Base-by-base conservation (phyloP, 2,329 filamentous ascomycete genomes). In the Talaromyces sp. region DNA sequence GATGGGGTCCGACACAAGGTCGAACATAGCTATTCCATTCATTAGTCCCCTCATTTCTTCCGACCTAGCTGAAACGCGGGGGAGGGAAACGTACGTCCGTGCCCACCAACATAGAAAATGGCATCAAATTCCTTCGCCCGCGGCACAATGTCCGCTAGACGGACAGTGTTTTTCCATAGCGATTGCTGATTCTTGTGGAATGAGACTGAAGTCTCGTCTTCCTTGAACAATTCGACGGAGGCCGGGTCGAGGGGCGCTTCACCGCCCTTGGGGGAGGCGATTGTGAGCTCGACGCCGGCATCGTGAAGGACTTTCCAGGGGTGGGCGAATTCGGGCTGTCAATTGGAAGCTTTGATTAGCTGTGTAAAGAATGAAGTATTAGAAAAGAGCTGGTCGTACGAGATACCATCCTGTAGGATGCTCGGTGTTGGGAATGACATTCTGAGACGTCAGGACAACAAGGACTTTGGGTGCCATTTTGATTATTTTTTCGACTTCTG, bases 331-430 rank as follows among this genome's bases (percentile, higher is more conserved):
- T 90, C 88, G 3, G 72, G 79, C 81, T 83, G 57, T 66, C 5
- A 22, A 24, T 22, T 33, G 14, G n/a, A 4, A 31, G 27, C 27
- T 31, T 31, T 6, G 27, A 6, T 31, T 31, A 31, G 27, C 6
- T 1, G 2, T 16, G 27, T 7, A 31, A 33, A 7, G 10, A 13
- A 14, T 1, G 16, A 35, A 31, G 31, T 31, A 31, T 31, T 31
- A 35, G 6, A 27, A 13, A n/a, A 5, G 27, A 22, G 43, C 27
- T 8, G 16, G 48, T 67, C 79, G 58, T 79, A 88, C 87, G 71
- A 92, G 79, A 73, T 86, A 92, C 89, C 89, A 92, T 68, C 90
- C 90, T 0, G 89, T 91, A 10, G 84, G 83, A 63, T 79, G 76
- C 67, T 76, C 75, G 52, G 73, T 76, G 70, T 74, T 71, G 60